Conservation (phyloP, 208 protist species). For the Trypanosoma brucei region DNA sequence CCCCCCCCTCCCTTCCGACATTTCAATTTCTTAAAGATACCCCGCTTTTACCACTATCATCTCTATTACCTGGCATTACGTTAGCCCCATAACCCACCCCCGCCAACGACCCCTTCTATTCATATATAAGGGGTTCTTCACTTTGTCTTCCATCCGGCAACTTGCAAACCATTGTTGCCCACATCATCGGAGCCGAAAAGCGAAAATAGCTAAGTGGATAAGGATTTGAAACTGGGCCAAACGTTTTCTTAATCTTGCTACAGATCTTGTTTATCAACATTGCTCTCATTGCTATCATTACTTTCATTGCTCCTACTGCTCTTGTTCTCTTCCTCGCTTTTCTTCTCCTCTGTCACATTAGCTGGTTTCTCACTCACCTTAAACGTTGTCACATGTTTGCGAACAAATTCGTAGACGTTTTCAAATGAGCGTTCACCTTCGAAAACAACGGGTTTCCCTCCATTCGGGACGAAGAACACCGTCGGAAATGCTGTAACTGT, state of each 20-base stretch:
- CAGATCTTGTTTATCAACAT: conserved; percentile 20
- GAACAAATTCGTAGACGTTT: conserved; percentile 79
- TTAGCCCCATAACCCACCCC: no score
- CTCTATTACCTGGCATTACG: no score
- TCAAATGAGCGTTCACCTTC: conserved; percentile 35
- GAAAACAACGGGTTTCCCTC: conserved; percentile 24
- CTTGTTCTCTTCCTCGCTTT: conserved; percentile 1
- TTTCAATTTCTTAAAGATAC: no score
- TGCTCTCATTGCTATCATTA: not conserved
- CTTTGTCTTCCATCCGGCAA: no score
- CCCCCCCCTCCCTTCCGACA: no score
- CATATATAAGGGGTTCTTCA: no score
- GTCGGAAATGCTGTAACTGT: conserved; percentile 58
- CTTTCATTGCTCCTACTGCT: conserved; percentile 10
- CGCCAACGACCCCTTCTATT: no score
- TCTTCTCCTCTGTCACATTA: conserved; percentile 13
- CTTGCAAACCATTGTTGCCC: no score
- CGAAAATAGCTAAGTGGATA: no score
- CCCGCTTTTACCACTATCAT: no score
- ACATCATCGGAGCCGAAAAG: no score
- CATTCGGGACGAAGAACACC: conserved; percentile 48
- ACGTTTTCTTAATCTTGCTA: conserved; percentile 6
- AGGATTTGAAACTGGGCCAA: not conserved
- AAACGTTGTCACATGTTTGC: conserved; percentile 22
- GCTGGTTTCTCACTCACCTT: not conserved